phyloP scores from a whole-genome alignment of 768 basidiomycete genomes.

The Tulasnella sp. region DNA sequence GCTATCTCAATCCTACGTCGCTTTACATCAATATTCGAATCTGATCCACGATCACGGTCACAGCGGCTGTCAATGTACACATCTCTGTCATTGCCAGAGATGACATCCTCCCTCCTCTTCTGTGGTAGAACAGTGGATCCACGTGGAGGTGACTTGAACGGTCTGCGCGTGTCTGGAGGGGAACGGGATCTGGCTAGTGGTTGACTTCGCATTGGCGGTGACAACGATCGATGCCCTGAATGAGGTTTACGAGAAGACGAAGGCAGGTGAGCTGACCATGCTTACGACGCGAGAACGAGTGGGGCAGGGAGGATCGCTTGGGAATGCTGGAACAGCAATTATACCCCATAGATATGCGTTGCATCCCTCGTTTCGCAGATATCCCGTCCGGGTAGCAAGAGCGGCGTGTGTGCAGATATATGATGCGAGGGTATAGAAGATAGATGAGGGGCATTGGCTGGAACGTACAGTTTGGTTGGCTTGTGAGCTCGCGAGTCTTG shows the following conservation, averaged over 20 bases:
- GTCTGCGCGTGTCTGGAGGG: neutral
- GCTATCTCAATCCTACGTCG: neutral
- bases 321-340: neutral
- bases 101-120: conserved; percentile 3
- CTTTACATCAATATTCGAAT: neutral
- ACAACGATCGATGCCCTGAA: neutral
- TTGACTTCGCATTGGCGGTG: neutral
- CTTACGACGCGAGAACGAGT: neutral
- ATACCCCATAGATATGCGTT: too few relatives aligned
- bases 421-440: neutral
- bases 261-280: neutral
- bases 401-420: neutral
- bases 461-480: neutral
- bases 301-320: neutral
- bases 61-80: neutral
- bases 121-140: neutral
- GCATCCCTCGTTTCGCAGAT: too few relatives aligned
- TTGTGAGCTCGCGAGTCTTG: neutral
- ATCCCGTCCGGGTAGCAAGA: too few relatives aligned
- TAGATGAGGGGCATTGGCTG: neutral
- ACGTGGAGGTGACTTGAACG: neutral
- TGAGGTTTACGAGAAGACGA: neutral
- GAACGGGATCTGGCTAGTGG: neutral
- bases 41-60: neutral
- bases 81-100: neutral